Conservation (phyloP, 108 stramenopile genomes). For the Cyclotella cryptica region DNA sequence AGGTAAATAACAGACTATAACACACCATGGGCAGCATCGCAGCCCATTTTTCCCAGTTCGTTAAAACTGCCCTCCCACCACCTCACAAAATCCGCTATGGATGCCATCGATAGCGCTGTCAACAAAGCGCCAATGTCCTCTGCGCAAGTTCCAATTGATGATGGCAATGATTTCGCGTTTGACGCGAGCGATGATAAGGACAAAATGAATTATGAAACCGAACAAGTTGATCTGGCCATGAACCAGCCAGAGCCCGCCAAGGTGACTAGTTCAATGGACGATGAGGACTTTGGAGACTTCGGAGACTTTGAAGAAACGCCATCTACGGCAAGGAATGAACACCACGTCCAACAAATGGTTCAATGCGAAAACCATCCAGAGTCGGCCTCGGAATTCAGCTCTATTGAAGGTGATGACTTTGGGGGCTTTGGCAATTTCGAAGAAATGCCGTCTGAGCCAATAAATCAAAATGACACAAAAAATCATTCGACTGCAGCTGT, state of each 20-base stretch:
- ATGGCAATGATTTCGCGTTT: background rate
- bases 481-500: background rate
- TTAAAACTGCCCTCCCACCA: no score
- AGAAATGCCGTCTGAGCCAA: background rate
- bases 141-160: background rate
- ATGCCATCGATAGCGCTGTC: background rate
- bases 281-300: constrained; percentile 25
- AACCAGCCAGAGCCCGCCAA: background rate
- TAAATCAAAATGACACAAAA: no score
- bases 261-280: background rate
- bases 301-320: constrained; percentile 15
- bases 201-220: background rate
- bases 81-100: background rate
- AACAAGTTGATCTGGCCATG: background rate
- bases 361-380: background rate
- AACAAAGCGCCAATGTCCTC: background rate
- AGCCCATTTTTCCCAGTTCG: no score
- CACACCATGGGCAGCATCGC: no score
- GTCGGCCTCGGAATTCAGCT: background rate
- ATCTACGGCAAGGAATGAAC: background rate
- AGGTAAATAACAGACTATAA: no score
- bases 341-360: background rate
- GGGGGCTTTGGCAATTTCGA: constrained; percentile 43
- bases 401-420: constrained; percentile 26
- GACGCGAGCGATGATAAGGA: background rate